Conservation (phyloP, 1,284 basidiomycete species). For the Ceratobasidium sp. region DNA sequence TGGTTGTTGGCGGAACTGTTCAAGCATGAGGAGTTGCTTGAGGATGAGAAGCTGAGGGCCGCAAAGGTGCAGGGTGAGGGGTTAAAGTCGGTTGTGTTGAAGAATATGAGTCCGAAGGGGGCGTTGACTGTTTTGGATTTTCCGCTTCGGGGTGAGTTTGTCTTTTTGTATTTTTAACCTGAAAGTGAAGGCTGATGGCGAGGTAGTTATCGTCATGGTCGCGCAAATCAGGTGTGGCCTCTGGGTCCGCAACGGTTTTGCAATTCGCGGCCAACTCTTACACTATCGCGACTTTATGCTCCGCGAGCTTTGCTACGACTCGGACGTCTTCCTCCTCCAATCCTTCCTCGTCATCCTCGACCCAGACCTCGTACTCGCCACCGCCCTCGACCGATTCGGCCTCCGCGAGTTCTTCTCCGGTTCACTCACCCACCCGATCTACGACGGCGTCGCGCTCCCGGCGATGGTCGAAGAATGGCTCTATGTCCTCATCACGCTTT, state of each 20-base stretch:
- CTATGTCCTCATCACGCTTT: slow-evolving; percentile 87
- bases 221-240: slow-evolving; percentile 95
- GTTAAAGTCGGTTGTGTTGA: slow-evolving; percentile 72
- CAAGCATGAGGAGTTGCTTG: slow-evolving; percentile 80
- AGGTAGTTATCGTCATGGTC: slow-evolving; percentile 83
- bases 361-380: slow-evolving; percentile 83
- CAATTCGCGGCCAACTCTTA: slow-evolving; percentile 93
- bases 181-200: no score
- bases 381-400: slow-evolving; percentile 91
- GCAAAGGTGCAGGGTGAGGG: slow-evolving; percentile 63
- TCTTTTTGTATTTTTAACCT: no score
- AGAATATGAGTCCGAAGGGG: slow-evolving; percentile 71
- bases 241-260: slow-evolving; percentile 98
- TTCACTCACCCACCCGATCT: slow-evolving; percentile 67
- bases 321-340: slow-evolving; percentile 94
- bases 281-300: slow-evolving; percentile 98
- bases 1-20: slow-evolving; percentile 93
- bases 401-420: slow-evolving; percentile 85
- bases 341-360: slow-evolving; percentile 83
- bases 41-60: slow-evolving; percentile 67
- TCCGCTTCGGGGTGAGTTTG: slow-evolving; percentile 80
- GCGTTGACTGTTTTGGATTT: slow-evolving; percentile 84
- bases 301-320: slow-evolving; percentile 96
- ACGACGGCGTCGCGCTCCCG: slow-evolving; percentile 79
- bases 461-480: slow-evolving; percentile 95